phyloP scores from a whole-genome alignment of 1,284 basidiomycete genomes.

The Papiliotrema nemorosa region DNA sequence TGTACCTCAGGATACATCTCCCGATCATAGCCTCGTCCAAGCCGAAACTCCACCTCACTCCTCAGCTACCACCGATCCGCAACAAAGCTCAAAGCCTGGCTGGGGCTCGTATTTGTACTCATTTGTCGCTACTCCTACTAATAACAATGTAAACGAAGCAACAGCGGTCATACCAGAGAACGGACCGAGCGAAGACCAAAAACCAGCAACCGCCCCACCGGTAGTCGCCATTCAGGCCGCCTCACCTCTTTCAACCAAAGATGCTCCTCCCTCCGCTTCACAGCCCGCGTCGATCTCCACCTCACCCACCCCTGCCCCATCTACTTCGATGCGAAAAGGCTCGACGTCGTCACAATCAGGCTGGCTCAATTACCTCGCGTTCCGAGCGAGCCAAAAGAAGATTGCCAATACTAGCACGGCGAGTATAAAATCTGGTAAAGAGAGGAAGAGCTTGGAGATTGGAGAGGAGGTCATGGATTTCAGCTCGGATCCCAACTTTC shows the following conservation, averaged over 20 bases:
- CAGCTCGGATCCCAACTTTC: slow-evolving; percentile 40
- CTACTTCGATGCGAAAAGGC: slow-evolving; percentile 2
- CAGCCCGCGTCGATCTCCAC: background rate
- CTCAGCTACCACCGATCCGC: too few species aligned
- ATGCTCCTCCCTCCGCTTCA: background rate
- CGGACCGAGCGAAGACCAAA: slow-evolving; percentile 24
- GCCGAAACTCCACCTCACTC: too few species aligned
- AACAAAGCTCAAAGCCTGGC: slow-evolving; percentile 11
- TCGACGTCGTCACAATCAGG: slow-evolving; percentile 12
- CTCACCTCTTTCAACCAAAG: background rate
- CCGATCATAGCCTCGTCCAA: background rate
- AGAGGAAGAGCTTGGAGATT: slow-evolving; percentile 17
- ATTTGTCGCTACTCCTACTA: slow-evolving; percentile 17
- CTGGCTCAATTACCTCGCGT: slow-evolving; percentile 45
- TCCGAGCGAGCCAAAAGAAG: slow-evolving; percentile 39
- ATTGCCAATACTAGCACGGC: slow-evolving; percentile 19
- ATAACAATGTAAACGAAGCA: background rate
- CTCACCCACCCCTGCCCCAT: background rate
- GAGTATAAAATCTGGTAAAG: slow-evolving; percentile 9
- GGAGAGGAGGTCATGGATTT: slow-evolving; percentile 44
- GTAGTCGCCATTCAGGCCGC: background rate
- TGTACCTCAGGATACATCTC: too few species aligned
- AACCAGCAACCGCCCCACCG: slow-evolving; percentile 5
- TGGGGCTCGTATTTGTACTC: slow-evolving; percentile 36
- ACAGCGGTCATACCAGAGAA: slow-evolving; percentile 8